Conservation (phyloP, 2,329 filamentous ascomycete species). For the Sporothrix phasma region DNA sequence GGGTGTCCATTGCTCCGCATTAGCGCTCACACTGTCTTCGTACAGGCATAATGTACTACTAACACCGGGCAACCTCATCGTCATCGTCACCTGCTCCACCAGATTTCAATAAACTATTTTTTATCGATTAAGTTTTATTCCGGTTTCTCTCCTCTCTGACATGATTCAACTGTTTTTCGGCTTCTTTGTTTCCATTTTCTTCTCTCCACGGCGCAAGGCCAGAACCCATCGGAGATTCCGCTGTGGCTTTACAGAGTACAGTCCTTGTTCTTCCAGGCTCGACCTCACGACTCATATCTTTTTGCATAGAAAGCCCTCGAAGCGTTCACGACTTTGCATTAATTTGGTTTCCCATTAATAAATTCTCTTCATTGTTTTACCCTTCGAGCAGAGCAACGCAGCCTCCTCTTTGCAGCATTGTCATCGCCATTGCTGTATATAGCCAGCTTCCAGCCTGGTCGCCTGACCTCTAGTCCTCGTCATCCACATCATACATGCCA, state of each 20-base stretch:
- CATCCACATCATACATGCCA: neutral
- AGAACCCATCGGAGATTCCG: neutral
- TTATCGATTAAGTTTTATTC: slow-evolving; percentile 1
- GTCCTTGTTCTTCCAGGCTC: neutral
- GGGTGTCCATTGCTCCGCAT: neutral
- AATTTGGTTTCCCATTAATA: neutral
- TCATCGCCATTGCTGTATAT: neutral
- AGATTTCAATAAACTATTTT: neutral
- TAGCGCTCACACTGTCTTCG: neutral
- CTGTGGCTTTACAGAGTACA: neutral
- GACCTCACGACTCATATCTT: neutral
- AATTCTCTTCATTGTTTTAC: neutral
- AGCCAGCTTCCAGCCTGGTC: neutral
- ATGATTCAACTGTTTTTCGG: slow-evolving; percentile 1
- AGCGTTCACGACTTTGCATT: neutral
- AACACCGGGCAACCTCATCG: neutral
- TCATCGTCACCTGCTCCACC: neutral
- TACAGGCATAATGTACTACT: neutral
- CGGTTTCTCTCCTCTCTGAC: neutral
- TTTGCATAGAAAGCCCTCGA: neutral
- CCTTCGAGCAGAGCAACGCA: neutral
- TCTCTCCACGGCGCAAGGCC: neutral
- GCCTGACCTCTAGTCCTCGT: neutral
- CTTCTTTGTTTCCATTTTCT: neutral
- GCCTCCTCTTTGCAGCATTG: neutral